phyloP scores from a whole-genome alignment of 805 yeast genomes.

The Maudiozyma pseudohumilis region DNA sequence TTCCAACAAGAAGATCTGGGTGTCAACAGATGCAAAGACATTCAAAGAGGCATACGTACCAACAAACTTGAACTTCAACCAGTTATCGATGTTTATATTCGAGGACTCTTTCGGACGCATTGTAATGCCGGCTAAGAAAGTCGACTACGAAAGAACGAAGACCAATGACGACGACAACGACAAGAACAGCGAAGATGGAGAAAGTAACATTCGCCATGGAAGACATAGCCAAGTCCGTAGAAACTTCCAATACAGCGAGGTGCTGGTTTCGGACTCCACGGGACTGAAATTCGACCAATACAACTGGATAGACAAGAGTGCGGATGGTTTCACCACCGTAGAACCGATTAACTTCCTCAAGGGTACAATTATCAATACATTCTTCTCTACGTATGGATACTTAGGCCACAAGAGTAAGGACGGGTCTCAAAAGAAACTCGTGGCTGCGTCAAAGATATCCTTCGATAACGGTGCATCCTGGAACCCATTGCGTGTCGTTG shows the following conservation, averaged over 20 bases:
- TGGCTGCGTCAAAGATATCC: conserved; percentile 17
- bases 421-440: conserved; percentile 28
- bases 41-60: conserved; percentile 35
- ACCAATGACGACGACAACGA: conserved; percentile 7
- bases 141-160: conserved; percentile 5
- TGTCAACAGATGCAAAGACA: conserved; percentile 36
- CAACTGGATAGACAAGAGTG: conserved; percentile 9
- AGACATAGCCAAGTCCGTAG: not conserved
- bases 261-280: conserved; percentile 23
- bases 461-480: conserved; percentile 47
- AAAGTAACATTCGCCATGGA: not conserved
- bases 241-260: conserved; percentile 3
- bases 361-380: conserved; percentile 17
- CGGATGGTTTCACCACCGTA: conserved; percentile 6
- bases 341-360: conserved; percentile 8
- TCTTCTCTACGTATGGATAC: not conserved
- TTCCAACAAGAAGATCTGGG: conserved; percentile 29
- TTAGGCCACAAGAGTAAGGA: too few relatives aligned
- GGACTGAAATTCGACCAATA: conserved; percentile 22
- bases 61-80: conserved; percentile 22
- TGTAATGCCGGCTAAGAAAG: conserved; percentile 9
- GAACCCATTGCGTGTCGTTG: conserved; percentile 37
- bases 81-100: conserved; percentile 21
- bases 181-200: conserved; percentile 3
- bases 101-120: conserved; percentile 24